These are phyloP conservation scores for Blastobotrys mokoenaii DNA, from an alignment of 805 yeast genomes.

Conservation along the genomic window DNA sequence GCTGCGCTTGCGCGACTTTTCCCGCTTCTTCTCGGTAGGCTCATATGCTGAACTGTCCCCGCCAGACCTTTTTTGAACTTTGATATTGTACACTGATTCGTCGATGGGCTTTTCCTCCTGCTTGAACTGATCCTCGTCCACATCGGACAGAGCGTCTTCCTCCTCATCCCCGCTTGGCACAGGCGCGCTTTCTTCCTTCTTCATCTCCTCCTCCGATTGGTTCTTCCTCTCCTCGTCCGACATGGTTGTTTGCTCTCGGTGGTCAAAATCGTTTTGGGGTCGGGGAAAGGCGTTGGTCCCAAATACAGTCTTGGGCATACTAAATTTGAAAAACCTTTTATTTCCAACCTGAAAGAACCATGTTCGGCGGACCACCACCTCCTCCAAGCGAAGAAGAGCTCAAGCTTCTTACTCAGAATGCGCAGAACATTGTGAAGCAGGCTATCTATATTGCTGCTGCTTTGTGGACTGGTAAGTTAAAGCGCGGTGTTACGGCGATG, in stretches of 20 bases:
- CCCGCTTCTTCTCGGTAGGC: slow-evolving; percentile 15
- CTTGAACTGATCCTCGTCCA: slow-evolving; percentile 31
- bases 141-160: slow-evolving; percentile 25
- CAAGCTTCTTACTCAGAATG: slow-evolving; percentile 24
- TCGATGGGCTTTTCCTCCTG: slow-evolving; percentile 29
- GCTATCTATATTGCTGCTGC: slow-evolving; percentile 29
- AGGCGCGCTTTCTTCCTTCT: background rate
- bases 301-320: no score
- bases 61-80: slow-evolving; percentile 27
- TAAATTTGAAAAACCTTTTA: no score
- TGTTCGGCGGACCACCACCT: slow-evolving; percentile 33
- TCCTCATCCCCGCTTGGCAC: background rate
- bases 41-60: slow-evolving; percentile 9
- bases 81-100: slow-evolving; percentile 32
- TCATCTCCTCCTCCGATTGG: background rate
- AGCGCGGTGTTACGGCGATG: background rate
- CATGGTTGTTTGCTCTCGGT: background rate
- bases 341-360: slow-evolving; percentile 7
- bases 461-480: slow-evolving; percentile 30
- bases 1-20: slow-evolving; percentile 8
- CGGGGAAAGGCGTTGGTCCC: no score
- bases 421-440: slow-evolving; percentile 23
- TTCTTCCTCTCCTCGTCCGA: background rate
- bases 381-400: slow-evolving; percentile 33
- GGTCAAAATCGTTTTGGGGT: no score